phyloP scores from a whole-genome alignment of 2,329 filamentous ascomycete species.

The Epichloe sp. region DNA sequence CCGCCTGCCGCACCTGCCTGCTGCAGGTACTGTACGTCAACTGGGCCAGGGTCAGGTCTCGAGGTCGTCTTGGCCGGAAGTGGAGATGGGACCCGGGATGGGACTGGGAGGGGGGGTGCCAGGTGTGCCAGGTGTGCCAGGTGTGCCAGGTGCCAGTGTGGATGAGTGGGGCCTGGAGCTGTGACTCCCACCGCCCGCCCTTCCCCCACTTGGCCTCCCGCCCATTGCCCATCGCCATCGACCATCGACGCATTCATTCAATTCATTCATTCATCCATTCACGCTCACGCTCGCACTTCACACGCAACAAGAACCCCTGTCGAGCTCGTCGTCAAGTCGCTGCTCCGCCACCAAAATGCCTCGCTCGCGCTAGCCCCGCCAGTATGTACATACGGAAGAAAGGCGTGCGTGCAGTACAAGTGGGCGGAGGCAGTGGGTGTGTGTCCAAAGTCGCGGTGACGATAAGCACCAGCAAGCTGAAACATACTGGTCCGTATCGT shows the following conservation, averaged over 20 bases:
- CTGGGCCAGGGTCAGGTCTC: neutral
- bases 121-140: too few relatives aligned
- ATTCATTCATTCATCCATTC: neutral
- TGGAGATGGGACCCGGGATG: neutral
- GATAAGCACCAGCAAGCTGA: neutral
- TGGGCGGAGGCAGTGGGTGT: neutral
- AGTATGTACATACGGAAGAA: too few relatives aligned
- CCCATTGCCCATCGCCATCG: neutral
- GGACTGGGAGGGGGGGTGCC: neutral
- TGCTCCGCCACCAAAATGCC: too few relatives aligned
- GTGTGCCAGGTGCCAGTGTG: neutral
- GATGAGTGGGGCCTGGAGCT: neutral
- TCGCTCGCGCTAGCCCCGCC: too few relatives aligned
- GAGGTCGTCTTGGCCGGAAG: neutral
- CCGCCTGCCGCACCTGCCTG: neutral
- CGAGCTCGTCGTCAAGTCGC: too few relatives aligned
- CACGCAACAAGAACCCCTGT: neutral
- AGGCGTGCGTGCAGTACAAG: too few relatives aligned
- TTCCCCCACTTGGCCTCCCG: neutral
- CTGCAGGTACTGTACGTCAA: neutral
- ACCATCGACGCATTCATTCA: neutral
- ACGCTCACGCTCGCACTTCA: neutral
- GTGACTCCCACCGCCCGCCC: neutral
- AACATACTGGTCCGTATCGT: neutral
- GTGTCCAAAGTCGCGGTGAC: neutral